phyloP scores from a whole-genome alignment of 2,329 filamentous ascomycete species.

The Aspergillus fumigatus region DNA sequence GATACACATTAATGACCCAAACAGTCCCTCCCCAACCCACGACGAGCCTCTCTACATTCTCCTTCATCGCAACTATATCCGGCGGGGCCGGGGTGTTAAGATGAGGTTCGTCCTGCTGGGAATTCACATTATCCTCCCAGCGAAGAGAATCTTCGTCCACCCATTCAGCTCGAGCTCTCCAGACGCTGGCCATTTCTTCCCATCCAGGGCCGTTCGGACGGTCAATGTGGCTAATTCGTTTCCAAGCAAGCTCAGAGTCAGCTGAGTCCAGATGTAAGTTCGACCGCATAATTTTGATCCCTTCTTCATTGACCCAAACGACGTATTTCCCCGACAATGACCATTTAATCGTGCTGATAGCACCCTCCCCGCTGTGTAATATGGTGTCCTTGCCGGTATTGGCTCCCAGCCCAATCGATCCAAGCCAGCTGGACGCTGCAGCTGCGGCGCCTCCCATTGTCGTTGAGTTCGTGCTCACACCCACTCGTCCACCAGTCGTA shows the following conservation, averaged over 20 bases:
- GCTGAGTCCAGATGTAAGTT: conserved; percentile 72
- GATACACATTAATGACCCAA: conserved; percentile 90
- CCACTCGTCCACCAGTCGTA: conserved; percentile 73
- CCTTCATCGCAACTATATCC: conserved; percentile 39
- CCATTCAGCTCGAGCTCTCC: conserved; percentile 92
- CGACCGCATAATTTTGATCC: conserved; percentile 95
- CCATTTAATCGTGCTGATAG: conserved; percentile 90
- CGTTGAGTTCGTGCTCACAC: conserved; percentile 76
- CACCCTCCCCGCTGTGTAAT: conserved; percentile 86
- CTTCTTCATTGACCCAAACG: conserved; percentile 92
- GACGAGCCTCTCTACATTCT: conserved; percentile 66
- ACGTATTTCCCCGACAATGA: conserved; percentile 88
- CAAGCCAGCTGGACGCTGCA: conserved; percentile 84
- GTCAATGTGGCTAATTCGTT: conserved; percentile 86
- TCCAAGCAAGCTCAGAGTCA: conserved; percentile 84
- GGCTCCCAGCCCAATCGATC: conserved; percentile 73
- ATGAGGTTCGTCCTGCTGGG: conserved; percentile 22
- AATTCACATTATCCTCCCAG: conserved; percentile 54
- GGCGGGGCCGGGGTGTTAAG: conserved; percentile 39
- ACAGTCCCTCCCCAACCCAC: conserved; percentile 95
- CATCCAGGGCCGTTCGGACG: conserved; percentile 80
- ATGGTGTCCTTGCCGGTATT: conserved; percentile 80
- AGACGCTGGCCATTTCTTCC: conserved; percentile 95
- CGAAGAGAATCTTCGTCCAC: conserved; percentile 81
- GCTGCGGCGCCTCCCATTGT: conserved; percentile 71